Base-by-base conservation (phyloP, 2,329 filamentous ascomycete genomes). In the Zasmidium angulare region DNA sequence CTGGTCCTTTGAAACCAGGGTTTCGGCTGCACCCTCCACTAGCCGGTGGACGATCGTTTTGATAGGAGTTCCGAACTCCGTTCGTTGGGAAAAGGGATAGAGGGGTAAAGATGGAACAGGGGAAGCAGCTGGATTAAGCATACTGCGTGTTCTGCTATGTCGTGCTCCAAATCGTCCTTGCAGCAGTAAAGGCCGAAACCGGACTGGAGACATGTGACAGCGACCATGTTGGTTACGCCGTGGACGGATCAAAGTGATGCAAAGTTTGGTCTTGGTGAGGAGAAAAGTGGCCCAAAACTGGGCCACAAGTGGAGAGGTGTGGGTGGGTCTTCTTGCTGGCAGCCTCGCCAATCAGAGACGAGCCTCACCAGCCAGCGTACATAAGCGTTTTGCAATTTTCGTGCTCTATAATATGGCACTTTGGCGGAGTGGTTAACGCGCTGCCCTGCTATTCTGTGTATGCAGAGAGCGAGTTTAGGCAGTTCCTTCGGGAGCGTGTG, bases 401-500 rank as follows among this genome's bases (percentile, higher is more conserved):
- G 48, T 19, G n/a, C 20, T 21, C 19, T n/a, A 47, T 31, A 21
- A 19, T 51, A 2, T 52, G 49, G 50, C 50, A 58, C 55, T 53
- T 58, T 58, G 50, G 55, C 55, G 55, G 55, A 58, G 55, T 58
- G 56, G 56, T 58, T 58, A 58, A 56, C 53, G 53, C 60, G 60
- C 56, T 63, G 62, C 57, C 58, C 61, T 63, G 61, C 58, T 63
- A 63, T 29, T 29, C 26, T 29, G 11, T 11, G 11, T 29, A n/a
- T 29, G 26, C 11, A 29, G 26, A 29, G 26, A 29, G 26, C 26
- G 26, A 29, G 26, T 29, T 29, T 11, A 63, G 61, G 58, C 61
- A 63, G 56, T 63, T 61, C 58, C 61, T 58, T 58, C 56, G 56
- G 56, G 56, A 58, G 56, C 56, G 56, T 58, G 56, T 58, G 60